Evolutionary conservation across 139 green algal species (phyloP).

Genomic region (Closterium sp.): DNA sequence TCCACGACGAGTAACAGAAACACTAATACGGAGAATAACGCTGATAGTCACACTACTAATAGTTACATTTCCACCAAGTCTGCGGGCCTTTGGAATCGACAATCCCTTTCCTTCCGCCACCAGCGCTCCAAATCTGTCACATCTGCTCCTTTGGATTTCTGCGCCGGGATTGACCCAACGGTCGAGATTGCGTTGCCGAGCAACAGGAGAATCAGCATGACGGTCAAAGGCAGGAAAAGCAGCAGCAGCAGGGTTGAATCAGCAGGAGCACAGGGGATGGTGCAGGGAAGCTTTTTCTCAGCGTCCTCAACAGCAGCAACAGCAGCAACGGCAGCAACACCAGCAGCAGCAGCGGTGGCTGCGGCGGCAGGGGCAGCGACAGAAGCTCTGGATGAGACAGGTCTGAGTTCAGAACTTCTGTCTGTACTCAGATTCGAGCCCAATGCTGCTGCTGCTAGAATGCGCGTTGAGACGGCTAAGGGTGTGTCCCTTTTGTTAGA

Average conservation of each 20-base stretch:
- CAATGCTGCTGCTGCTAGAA: not conserved
- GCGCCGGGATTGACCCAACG: not conserved
- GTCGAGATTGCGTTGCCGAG: too few species aligned
- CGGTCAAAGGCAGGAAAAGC: too few species aligned
- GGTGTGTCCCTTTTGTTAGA: not conserved
- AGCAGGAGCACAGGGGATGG: too few species aligned
- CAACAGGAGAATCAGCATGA: too few species aligned
- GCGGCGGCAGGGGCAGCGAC: not conserved
- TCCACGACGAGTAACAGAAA: too few species aligned
- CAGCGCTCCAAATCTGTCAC: not conserved
- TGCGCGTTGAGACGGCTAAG: not conserved
- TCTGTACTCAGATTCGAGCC: not conserved
- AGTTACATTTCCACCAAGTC: not conserved
- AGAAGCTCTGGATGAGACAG: not conserved
- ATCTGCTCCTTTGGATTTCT: not conserved
- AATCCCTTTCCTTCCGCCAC: not conserved
- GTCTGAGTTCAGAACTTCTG: not conserved
- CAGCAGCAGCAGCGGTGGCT: not conserved
- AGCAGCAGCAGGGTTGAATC: too few species aligned
- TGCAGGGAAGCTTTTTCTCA: too few species aligned
- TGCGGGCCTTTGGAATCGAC: not conserved
- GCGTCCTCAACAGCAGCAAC: not conserved
- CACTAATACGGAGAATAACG: too few species aligned
- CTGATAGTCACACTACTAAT: not conserved
- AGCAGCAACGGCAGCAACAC: too few species aligned